Percentiles rank a stretch among this genome's conserved stretches.
phyloP scores from a whole-genome alignment of 2,329 filamentous ascomycete genomes.

The Hymenotorrendiella dingleyae region DNA sequence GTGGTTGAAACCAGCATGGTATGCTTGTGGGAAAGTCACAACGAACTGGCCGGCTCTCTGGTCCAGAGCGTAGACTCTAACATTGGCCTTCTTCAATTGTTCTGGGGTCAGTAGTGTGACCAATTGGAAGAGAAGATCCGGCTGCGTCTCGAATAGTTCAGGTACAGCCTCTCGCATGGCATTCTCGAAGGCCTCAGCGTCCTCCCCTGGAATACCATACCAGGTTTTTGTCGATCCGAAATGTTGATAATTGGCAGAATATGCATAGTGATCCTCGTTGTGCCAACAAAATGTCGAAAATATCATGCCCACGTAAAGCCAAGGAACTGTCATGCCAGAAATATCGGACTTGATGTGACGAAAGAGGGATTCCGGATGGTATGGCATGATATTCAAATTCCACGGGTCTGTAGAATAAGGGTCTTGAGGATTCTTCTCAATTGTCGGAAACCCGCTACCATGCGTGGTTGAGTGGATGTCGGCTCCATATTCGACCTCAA shows the following conservation, averaged over 20 bases:
- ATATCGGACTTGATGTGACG: constrained; percentile 97
- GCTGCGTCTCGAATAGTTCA: constrained; percentile 93
- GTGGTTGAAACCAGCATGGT: constrained; percentile 97
- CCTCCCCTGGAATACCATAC: constrained; percentile 94
- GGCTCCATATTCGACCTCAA: constrained; percentile 96
- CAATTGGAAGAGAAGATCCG: constrained; percentile 90
- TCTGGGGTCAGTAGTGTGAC: constrained; percentile 95
- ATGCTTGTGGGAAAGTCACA: constrained; percentile 93
- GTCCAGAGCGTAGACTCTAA: constrained; percentile 90
- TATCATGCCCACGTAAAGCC: constrained; percentile 99
- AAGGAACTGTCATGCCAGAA: constrained; percentile 97
- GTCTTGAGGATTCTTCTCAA: constrained; percentile 84
- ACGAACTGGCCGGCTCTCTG: constrained; percentile 94
- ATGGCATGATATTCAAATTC: constrained; percentile 90
- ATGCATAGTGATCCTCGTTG: constrained; percentile 96
- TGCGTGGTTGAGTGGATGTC: constrained; percentile 98
- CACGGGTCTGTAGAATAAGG: constrained; percentile 85
- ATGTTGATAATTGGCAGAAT: constrained; percentile 97
- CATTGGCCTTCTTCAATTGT: constrained; percentile 85
- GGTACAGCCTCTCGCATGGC: constrained; percentile 95
- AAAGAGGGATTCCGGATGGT: constrained; percentile 88
- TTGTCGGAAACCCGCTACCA: constrained; percentile 91
- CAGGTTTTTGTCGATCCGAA: constrained; percentile 98
- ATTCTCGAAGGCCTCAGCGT: constrained; percentile 89
- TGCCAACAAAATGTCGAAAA: constrained; percentile 99